Percentiles rank a stretch among this genome's conserved stretches.
These are phyloP conservation scores for Starmerella bombi DNA, from an alignment of 805 yeast species.

Conservation along the genomic window DNA sequence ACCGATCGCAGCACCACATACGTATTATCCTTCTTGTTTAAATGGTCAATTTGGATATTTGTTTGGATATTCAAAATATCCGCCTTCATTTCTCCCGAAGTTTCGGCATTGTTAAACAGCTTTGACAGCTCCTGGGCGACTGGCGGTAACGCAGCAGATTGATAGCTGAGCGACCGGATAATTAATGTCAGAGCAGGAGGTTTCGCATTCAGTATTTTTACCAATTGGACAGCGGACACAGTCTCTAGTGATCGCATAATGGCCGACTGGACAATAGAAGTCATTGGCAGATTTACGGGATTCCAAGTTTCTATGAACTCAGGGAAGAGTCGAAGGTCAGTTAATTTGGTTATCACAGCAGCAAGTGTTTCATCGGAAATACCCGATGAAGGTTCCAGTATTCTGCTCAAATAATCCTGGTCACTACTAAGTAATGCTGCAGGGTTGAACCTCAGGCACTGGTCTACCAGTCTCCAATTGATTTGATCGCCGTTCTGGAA, in stretches of 20 bases:
- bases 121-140: background rate
- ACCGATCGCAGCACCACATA: background rate
- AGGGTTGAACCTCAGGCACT: background rate
- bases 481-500: background rate
- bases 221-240: constrained; percentile 14
- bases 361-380: constrained; percentile 4
- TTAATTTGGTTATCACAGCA: background rate
- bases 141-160: background rate
- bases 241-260: constrained; percentile 4
- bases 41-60: background rate
- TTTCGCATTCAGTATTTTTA: constrained; percentile 3
- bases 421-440: background rate
- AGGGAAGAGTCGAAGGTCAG: constrained; percentile 3
- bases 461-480: background rate
- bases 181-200: constrained; percentile 2
- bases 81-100: background rate
- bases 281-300: background rate
- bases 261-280: background rate
- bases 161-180: constrained; percentile 1
- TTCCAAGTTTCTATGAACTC: constrained; percentile 7
- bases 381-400: background rate
- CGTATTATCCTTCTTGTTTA: background rate
- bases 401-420: background rate
- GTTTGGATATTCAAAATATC: constrained; percentile 5
- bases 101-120: background rate